These are phyloP conservation scores for Paraconiothyrium brasiliense DNA, from an alignment of 2,329 filamentous ascomycete genomes.

Conservation along the genomic window DNA sequence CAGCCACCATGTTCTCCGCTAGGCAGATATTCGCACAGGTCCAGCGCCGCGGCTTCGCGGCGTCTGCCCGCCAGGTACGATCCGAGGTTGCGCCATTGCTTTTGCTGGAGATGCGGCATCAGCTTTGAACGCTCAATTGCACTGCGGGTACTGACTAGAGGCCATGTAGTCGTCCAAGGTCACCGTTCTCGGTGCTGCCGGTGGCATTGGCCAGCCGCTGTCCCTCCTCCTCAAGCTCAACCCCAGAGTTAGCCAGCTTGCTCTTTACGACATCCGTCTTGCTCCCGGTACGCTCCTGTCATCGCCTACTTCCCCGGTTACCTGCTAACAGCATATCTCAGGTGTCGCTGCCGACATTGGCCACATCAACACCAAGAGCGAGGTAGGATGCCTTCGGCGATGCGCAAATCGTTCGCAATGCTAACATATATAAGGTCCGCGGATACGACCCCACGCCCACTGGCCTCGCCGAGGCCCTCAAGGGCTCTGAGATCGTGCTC, in stretches of 20 bases:
- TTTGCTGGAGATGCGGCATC: constrained; percentile 28
- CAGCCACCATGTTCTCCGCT: constrained; percentile 72
- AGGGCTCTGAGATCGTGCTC: constrained; percentile 90
- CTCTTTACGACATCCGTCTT: constrained; percentile 97
- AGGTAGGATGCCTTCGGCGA: constrained; percentile 50
- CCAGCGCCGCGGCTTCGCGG: constrained; percentile 64
- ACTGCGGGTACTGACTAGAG: constrained; percentile 32
- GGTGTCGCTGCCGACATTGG: constrained; percentile 98
- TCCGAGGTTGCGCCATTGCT: constrained; percentile 31
- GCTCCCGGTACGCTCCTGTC: constrained; percentile 77
- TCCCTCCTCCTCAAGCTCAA: constrained; percentile 99
- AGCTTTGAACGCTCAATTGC: constrained; percentile 24
- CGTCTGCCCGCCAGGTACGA: constrained; percentile 61
- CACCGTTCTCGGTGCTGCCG: constrained; percentile 92
- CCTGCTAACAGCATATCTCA: constrained; percentile 51
- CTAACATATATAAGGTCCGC: constrained; percentile 67
- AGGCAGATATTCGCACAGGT: constrained; percentile 61
- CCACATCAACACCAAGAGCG: constrained; percentile 99
- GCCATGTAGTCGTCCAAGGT: constrained; percentile 87
- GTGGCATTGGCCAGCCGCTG: constrained; percentile 97
- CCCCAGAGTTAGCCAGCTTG: constrained; percentile 90
- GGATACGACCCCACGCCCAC: constrained; percentile 83
- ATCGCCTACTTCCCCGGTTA: constrained; percentile 8
- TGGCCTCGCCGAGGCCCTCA: constrained; percentile 81
- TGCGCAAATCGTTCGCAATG: constrained; percentile 18